These are phyloP conservation scores for Pyrenopolyporus hunteri DNA, from an alignment of 495 filamentous ascomycete species.

Conservation along the genomic window DNA sequence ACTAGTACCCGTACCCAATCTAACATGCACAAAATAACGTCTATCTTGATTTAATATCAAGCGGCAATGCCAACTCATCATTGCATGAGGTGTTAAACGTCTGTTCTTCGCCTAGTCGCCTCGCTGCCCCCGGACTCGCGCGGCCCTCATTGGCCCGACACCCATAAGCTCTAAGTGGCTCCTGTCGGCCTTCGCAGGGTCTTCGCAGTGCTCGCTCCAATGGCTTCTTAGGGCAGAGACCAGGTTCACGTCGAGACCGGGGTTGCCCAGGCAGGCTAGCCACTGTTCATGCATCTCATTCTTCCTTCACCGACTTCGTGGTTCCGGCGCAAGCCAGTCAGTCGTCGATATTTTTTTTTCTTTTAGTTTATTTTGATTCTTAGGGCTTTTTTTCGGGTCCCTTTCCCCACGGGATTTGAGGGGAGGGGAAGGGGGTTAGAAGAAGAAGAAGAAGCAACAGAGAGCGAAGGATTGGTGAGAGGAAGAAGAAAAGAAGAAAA, in stretches of 20 bases:
- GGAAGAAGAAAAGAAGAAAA: background rate
- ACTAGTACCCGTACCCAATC: conserved; percentile 49
- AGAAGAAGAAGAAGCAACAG: background rate
- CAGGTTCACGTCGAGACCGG: conserved; percentile 41
- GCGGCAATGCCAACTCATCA: conserved; percentile 88
- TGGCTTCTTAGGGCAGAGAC: conserved; percentile 50
- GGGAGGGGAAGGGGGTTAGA: conserved; percentile 4
- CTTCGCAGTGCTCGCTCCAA: conserved; percentile 34
- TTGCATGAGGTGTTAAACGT: conserved; percentile 70
- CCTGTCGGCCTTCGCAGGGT: conserved; percentile 43
- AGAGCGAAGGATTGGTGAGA: background rate
- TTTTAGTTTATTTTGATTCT: conserved; percentile 12
- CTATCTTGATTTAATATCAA: conserved; percentile 67
- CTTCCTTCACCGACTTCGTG: conserved; percentile 65
- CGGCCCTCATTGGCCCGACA: conserved; percentile 36
- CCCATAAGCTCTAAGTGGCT: conserved; percentile 40
- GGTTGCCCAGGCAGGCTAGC: conserved; percentile 47
- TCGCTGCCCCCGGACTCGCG: conserved; percentile 38
- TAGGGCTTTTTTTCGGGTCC: background rate
- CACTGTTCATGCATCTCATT: conserved; percentile 65
- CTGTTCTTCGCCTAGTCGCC: conserved; percentile 59
- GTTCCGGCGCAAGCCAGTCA: conserved; percentile 59
- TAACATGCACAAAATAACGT: conserved; percentile 58
- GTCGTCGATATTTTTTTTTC: conserved; percentile 10
- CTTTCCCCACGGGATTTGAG: conserved; percentile 1